Conservation (phyloP, 2,329 filamentous ascomycete species). For the Didymella pinodella region DNA sequence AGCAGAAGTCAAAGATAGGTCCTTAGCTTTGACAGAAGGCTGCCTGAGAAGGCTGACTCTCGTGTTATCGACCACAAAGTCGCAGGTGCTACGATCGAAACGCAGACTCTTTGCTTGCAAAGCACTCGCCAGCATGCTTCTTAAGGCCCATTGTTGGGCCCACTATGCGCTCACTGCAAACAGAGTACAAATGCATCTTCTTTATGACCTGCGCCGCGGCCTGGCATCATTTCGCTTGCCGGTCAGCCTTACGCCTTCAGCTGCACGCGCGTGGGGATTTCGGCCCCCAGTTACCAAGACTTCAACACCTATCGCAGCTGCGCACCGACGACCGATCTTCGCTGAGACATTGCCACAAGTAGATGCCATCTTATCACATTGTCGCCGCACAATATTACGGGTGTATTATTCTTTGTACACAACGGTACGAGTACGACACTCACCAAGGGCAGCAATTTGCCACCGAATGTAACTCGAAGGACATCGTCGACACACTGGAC, state of each 20-base stretch:
- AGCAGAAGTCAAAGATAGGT: slow-evolving; percentile 2
- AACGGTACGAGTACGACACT: not conserved
- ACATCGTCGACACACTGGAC: not conserved
- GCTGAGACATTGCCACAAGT: slow-evolving; percentile 6
- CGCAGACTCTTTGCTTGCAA: not conserved
- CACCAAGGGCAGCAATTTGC: not conserved
- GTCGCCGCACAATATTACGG: not conserved
- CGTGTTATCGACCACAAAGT: not conserved
- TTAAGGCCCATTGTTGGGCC: not conserved
- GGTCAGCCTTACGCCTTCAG: slow-evolving; percentile 16
- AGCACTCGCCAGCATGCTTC: not conserved
- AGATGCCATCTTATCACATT: not conserved
- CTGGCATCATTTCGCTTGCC: slow-evolving; percentile 4
- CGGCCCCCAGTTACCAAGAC: slow-evolving; percentile 3
- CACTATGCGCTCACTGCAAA: not conserved
- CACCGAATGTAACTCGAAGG: not conserved
- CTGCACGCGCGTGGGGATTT: slow-evolving; percentile 7
- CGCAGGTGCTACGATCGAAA: not conserved
- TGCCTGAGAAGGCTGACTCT: not conserved
- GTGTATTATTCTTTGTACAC: not conserved
- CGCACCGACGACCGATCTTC: not conserved
- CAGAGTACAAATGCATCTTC: not conserved
- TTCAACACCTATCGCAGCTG: slow-evolving; percentile 2
- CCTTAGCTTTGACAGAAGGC: slow-evolving; percentile 4
- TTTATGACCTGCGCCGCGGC: slow-evolving; percentile 9